phyloP scores from a whole-genome alignment of 805 yeast species.

The Nakazawaea wyomingensis region DNA sequence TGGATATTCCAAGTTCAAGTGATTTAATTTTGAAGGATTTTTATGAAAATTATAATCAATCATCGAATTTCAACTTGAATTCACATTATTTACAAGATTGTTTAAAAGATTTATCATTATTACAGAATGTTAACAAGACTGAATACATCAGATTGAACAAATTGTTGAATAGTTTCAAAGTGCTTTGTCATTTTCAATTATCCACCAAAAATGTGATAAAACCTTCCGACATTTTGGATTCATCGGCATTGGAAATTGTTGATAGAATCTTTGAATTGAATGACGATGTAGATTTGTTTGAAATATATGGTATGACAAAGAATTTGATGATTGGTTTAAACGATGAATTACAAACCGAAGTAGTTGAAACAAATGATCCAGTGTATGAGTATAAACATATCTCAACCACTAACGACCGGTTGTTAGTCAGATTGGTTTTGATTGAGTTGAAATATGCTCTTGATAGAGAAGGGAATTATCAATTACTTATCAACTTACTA shows the following conservation, averaged over 20 bases:
- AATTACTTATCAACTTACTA: not conserved
- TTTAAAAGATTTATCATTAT: slow-evolving; percentile 4
- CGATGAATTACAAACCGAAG: slow-evolving; percentile 2
- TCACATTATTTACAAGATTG: slow-evolving; percentile 11
- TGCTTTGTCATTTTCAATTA: slow-evolving; percentile 5
- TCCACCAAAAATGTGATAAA: slow-evolving; percentile 6
- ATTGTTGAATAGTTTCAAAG: slow-evolving; percentile 5
- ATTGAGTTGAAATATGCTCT: slow-evolving; percentile 6
- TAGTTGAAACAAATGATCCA: not conserved
- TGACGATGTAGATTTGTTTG: slow-evolving; percentile 8
- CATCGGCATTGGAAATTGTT: slow-evolving; percentile 1
- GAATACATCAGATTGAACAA: slow-evolving; percentile 1
- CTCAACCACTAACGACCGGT: not conserved
- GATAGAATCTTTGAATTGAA: slow-evolving; percentile 11
- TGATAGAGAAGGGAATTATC: slow-evolving; percentile 1
- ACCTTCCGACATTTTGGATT: slow-evolving; percentile 4
- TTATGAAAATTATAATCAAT: slow-evolving; percentile 6
- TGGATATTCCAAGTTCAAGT: not conserved
- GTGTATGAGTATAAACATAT: slow-evolving; percentile 6
- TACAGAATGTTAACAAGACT: not conserved
- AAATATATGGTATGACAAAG: slow-evolving; percentile 5
- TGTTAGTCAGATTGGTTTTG: not conserved
- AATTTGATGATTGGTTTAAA: slow-evolving; percentile 3
- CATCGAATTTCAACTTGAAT: slow-evolving; percentile 10
- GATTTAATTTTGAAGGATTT: slow-evolving; percentile 9